Conservation (phyloP, 352 stramenopile genomes). For the Globisporangium sylvaticum region DNA sequence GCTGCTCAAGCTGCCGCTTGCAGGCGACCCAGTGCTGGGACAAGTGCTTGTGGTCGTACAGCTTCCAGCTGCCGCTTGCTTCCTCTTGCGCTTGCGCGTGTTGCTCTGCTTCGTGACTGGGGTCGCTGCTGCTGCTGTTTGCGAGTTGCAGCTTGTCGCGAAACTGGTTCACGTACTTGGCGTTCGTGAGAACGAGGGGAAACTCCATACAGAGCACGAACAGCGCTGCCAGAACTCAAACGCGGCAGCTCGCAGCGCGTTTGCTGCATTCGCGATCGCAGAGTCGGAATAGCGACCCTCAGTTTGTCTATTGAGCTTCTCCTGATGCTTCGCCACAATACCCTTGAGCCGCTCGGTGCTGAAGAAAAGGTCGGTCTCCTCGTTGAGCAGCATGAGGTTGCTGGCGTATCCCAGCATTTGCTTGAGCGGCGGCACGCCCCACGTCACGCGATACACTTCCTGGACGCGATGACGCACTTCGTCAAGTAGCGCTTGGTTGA, state of each 20-base stretch:
- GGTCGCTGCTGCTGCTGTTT: neutral
- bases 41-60: constrained; percentile 56
- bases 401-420: constrained; percentile 39
- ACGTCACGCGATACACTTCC: constrained; percentile 63
- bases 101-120: neutral
- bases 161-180: constrained; percentile 37
- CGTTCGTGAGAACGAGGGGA: constrained; percentile 56
- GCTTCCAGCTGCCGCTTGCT: constrained; percentile 20
- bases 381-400: constrained; percentile 71
- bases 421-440: constrained; percentile 48
- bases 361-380: constrained; percentile 61
- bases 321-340: neutral
- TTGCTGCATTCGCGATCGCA: constrained; percentile 23
- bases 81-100: constrained; percentile 6
- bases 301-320: neutral
- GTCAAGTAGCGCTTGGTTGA: neutral
- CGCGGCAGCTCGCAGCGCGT: constrained; percentile 29
- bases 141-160: constrained; percentile 24
- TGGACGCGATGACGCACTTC: constrained; percentile 56
- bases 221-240: constrained; percentile 67
- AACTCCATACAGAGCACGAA: constrained; percentile 68
- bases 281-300: constrained; percentile 15
- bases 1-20: constrained; percentile 60
- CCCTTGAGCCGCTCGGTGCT: constrained; percentile 20
- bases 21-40: constrained; percentile 70